Percentiles rank a stretch among this genome's conserved stretches.
These are phyloP conservation scores for Colletotrichum orbiculare DNA, from an alignment of 2,329 filamentous ascomycete species.

Conservation along the genomic window DNA sequence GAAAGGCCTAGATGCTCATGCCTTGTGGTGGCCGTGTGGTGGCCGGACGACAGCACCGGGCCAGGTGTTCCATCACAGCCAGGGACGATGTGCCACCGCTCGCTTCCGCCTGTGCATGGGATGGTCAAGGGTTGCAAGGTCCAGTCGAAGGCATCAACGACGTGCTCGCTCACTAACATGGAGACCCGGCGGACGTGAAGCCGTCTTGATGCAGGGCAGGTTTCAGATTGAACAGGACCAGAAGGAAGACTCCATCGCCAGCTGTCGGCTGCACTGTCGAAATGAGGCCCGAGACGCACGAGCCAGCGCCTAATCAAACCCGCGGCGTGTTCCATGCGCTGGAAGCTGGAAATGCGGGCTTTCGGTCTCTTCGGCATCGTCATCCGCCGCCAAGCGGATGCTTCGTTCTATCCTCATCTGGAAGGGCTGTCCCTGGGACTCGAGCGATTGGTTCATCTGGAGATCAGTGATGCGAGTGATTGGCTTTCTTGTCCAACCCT, in stretches of 20 bases:
- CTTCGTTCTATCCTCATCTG: background rate
- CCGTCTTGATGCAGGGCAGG: slow-evolving; percentile 34
- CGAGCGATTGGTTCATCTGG: background rate
- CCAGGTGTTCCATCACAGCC: slow-evolving; percentile 20
- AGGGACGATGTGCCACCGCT: slow-evolving; percentile 17
- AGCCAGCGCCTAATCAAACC: slow-evolving; percentile 35
- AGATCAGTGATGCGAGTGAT: background rate
- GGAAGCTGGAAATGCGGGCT: background rate
- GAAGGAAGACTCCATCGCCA: slow-evolving; percentile 4
- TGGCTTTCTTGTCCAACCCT: no score
- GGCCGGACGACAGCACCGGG: slow-evolving; percentile 26
- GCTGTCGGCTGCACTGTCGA: slow-evolving; percentile 2
- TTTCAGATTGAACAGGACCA: slow-evolving; percentile 34
- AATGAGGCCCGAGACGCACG: slow-evolving; percentile 25
- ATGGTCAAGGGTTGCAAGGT: slow-evolving; percentile 4
- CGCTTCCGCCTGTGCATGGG: slow-evolving; percentile 26
- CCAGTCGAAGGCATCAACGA: background rate
- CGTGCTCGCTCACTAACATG: slow-evolving; percentile 14
- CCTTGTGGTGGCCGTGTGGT: slow-evolving; percentile 1
- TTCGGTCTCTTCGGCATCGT: slow-evolving; percentile 26
- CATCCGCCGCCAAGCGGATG: slow-evolving; percentile 19
- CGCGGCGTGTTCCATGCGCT: slow-evolving; percentile 12
- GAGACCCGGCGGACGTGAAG: slow-evolving; percentile 22
- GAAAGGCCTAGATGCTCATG: background rate
- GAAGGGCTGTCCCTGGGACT: background rate